phyloP scores from a whole-genome alignment of 2,329 filamentous ascomycete species.

The Dothiorella sarmentorum region DNA sequence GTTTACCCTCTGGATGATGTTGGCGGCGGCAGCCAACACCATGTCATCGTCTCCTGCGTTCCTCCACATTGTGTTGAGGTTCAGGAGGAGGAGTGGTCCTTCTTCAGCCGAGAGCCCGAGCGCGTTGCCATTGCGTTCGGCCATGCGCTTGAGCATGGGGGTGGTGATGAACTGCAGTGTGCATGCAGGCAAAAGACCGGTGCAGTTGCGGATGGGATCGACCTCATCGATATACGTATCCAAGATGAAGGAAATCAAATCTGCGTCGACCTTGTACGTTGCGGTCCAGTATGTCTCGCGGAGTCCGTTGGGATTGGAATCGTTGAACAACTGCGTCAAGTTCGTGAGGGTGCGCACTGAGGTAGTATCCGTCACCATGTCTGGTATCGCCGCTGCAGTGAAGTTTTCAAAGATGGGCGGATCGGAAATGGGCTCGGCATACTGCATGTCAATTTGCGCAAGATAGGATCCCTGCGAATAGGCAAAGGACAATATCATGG shows the following conservation, averaged over 20 bases:
- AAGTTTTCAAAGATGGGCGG: constrained; percentile 29
- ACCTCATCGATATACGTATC: constrained; percentile 28
- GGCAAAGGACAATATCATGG: constrained; percentile 29
- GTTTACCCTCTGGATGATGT: constrained; percentile 23
- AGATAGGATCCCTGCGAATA: constrained; percentile 23
- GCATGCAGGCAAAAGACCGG: constrained; percentile 23
- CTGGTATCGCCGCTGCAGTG: constrained; percentile 25
- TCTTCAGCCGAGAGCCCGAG: constrained; percentile 28
- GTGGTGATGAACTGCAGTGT: constrained; percentile 30
- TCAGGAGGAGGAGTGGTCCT: constrained; percentile 25
- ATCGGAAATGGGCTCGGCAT: constrained; percentile 18
- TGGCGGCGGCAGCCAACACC: constrained; percentile 23
- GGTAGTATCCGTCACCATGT: constrained; percentile 22
- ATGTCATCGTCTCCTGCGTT: constrained; percentile 25
- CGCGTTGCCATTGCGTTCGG: constrained; percentile 28
- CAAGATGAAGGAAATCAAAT: constrained; percentile 23
- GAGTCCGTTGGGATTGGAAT: constrained; percentile 31
- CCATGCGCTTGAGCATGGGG: constrained; percentile 25
- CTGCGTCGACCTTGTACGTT: constrained; percentile 31
- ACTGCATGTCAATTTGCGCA: constrained; percentile 21
- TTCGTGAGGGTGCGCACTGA: constrained; percentile 23
- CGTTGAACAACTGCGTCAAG: constrained; percentile 33
- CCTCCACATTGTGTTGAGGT: constrained; percentile 25
- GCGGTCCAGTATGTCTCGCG: constrained; percentile 31
- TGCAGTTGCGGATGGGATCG: constrained; percentile 22